Evolutionary conservation across 164 flowering plant species (phyloP), one percentile per base, ranked within the genome.

Genomic region (Piper betle): DNA sequence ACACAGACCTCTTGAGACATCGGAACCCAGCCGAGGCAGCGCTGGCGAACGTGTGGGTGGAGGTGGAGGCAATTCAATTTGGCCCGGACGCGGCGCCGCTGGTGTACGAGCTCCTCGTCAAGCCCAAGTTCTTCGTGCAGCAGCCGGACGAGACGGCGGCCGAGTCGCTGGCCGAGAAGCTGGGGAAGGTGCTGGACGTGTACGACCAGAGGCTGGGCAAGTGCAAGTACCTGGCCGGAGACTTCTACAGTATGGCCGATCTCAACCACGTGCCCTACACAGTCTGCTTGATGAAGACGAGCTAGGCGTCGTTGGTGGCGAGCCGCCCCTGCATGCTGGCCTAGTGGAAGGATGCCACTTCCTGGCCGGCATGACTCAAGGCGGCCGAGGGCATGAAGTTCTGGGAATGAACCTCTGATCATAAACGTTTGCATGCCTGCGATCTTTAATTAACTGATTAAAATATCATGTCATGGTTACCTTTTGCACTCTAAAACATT

Each of bases 261-360:
- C 53, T 81, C 6, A 71, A 79, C 64, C 84, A 84, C 68, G 46
- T 82, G 3, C 58, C 85, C 0, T 76, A 69, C 75, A 72, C 73
- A 5, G 60, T 54, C 62, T 81, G 76, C 55, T 59, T 84, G 54
- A 79, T 84, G 84, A 77, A 66, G 72, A 79, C 85, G 0, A 74
- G 75, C 1, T 68, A 60, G 33, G 78, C 85, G 12, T 60, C 73
- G 0, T 55, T 79, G 33, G 54, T 82, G 2, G 71, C 64, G 11
- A 64, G 58, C 2, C 77, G 82, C 64, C 78, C 86, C 8, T 77
- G 74, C 43, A 85, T 84, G 37, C 74, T 71, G 77, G 82, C 82
- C 1, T 81, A 87, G 85, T 79, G 87, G 90, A 81, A 78, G 52
- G 80, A 71, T 56, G 71, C 80, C 6, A 77, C 83, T 20, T 66